A percentile compares a stretch with the other conserved stretches of the same genome.
Conservation (phyloP, 1,139 yeast genomes). For the Groenewaldozyma auringiensis region DNA sequence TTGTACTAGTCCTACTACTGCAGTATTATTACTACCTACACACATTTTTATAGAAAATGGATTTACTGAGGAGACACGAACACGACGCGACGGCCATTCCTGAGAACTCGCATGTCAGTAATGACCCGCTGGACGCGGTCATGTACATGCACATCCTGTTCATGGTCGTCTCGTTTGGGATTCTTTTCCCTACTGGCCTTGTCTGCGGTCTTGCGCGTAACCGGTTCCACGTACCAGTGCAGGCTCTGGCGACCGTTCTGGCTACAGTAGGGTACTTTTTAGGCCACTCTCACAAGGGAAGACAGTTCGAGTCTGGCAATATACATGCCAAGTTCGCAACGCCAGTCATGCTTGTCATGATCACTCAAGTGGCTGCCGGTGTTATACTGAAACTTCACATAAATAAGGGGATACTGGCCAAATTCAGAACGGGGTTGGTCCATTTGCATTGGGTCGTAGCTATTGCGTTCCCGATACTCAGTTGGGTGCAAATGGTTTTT, state of each 20-base stretch:
- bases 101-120: constrained; percentile 19
- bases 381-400: constrained; percentile 30
- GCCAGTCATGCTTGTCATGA: constrained; percentile 24
- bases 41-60: constrained; percentile 5
- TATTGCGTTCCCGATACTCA: constrained; percentile 37
- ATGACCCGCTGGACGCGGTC: constrained; percentile 21
- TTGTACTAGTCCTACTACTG: no score
- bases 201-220: constrained; percentile 34
- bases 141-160: constrained; percentile 33
- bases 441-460: constrained; percentile 33
- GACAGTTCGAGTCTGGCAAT: constrained; percentile 29
- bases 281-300: constrained; percentile 35
- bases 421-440: constrained; percentile 26
- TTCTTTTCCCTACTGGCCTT: constrained; percentile 36
- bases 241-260: constrained; percentile 29
- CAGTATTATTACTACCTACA: no score
- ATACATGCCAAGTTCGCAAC: constrained; percentile 30
- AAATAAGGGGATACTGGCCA: constrained; percentile 30
- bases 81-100: constrained; percentile 18
- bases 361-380: constrained; percentile 30
- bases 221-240: constrained; percentile 35
- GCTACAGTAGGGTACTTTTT: constrained; percentile 33
- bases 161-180: constrained; percentile 35
- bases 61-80: constrained; percentile 17
- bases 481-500: constrained; percentile 60